Conservation (phyloP, 2,329 filamentous ascomycete species). For the Diplodia seriata region DNA sequence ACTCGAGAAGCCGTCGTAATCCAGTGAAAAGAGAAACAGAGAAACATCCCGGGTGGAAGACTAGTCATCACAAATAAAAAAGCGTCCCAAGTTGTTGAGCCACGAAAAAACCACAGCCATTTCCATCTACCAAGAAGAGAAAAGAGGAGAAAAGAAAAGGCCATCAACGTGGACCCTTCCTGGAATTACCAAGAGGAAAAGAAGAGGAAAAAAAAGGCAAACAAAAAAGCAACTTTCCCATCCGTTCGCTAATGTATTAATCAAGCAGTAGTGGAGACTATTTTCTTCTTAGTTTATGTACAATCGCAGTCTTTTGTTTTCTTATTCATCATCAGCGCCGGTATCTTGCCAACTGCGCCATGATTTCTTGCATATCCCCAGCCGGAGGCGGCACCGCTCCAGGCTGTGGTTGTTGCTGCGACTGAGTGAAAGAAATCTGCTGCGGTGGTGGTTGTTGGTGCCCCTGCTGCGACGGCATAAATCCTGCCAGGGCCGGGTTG, state of each 20-base stretch:
- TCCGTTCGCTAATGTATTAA: slow-evolving; percentile 1
- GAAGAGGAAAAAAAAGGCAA: background rate
- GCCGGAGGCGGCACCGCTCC: slow-evolving; percentile 34
- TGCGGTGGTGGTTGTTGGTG: slow-evolving; percentile 35
- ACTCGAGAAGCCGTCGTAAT: background rate
- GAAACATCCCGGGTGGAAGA: background rate
- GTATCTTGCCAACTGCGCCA: slow-evolving; percentile 73
- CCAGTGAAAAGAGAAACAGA: background rate
- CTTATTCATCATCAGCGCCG: slow-evolving; percentile 55
- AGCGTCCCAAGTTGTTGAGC: background rate
- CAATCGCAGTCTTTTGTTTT: background rate
- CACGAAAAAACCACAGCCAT: background rate
- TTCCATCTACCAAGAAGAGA: background rate
- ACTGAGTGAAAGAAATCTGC: slow-evolving; percentile 31
- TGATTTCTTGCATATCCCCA: slow-evolving; percentile 71
- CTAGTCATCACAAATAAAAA: background rate
- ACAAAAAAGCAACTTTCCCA: background rate
- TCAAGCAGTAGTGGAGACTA: background rate
- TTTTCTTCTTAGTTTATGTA: background rate
- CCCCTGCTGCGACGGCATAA: slow-evolving; percentile 37
- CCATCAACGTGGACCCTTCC: background rate
- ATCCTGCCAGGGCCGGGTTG: slow-evolving; percentile 43
- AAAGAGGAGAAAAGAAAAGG: background rate
- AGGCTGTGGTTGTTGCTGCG: slow-evolving; percentile 38
- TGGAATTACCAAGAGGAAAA: background rate